Evolutionary conservation across 2,329 filamentous ascomycete species (phyloP).

Genomic region (Alternaria ethzedia): DNA sequence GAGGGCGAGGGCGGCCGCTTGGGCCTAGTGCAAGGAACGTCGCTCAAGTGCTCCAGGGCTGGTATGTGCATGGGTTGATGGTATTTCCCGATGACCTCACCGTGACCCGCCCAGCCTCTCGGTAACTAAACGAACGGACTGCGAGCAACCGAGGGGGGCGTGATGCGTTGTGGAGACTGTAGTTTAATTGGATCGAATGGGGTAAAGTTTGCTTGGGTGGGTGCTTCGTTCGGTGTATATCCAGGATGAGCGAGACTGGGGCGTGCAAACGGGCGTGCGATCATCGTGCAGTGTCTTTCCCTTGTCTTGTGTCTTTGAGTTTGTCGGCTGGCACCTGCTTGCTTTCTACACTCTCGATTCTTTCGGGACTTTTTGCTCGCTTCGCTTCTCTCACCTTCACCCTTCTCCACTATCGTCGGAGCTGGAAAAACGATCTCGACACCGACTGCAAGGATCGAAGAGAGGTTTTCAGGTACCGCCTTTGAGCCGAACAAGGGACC

Average conservation of each 20-base stretch:
- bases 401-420: constrained; percentile 2
- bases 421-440: constrained; percentile 6
- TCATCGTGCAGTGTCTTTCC: constrained; percentile 12
- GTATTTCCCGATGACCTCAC: constrained; percentile 13
- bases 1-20: background rate
- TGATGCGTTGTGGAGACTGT: background rate
- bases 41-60: too few relatives aligned
- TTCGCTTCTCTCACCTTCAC: constrained; percentile 15
- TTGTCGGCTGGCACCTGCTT: background rate
- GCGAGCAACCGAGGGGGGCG: background rate
- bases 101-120: constrained; percentile 1
- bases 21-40: constrained; percentile 5
- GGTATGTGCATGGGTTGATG: background rate
- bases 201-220: constrained; percentile 4
- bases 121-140: background rate
- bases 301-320: background rate
- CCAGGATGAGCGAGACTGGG: constrained; percentile 1
- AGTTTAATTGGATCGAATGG: constrained; percentile 6
- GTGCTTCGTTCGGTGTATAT: constrained; percentile 1
- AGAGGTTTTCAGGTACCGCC: background rate
- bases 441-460: constrained; percentile 9
- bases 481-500: constrained; percentile 9
- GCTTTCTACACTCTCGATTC: background rate
- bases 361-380: background rate
- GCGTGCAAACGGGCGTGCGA: constrained; percentile 13